phyloP scores from a whole-genome alignment of 148 eudicot genomes.

The Silene latifolia region DNA sequence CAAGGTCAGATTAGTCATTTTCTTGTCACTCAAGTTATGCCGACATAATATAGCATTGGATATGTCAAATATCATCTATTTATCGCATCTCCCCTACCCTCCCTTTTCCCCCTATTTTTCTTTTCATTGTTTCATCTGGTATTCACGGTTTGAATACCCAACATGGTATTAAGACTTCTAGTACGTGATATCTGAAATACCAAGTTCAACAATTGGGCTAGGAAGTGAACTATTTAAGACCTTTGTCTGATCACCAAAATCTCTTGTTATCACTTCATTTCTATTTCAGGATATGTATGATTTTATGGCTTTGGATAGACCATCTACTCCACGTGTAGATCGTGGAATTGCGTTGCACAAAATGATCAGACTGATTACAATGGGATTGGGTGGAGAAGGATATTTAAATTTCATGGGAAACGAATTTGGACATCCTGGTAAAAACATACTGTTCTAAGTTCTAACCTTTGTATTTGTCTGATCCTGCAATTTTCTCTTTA shows the following conservation, averaged over 20 bases:
- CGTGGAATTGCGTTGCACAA: conserved; percentile 99
- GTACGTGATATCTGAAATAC: too few species aligned
- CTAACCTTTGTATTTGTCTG: background rate
- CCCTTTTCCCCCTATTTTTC: background rate
- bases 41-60: background rate
- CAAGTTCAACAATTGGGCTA: background rate
- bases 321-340: conserved; percentile 84
- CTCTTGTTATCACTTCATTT: background rate
- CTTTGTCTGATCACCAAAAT: background rate
- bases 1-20: conserved; percentile 50
- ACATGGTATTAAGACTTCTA: too few species aligned
- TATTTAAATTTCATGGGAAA: conserved; percentile 99
- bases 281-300: conserved; percentile 95
- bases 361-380: conserved; percentile 94
- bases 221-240: background rate
- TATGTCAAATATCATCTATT: background rate
- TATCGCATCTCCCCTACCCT: too few species aligned
- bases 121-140: too few species aligned
- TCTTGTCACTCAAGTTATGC: background rate
- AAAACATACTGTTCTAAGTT: conserved; percentile 4
- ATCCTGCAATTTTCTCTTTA: background rate
- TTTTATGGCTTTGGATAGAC: conserved; percentile 98
- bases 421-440: conserved; percentile 99
- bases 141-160: too few species aligned
- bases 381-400: conserved; percentile 99